A percentile compares a stretch with the other conserved stretches of the same genome.
Evolutionary conservation across 371 early-diverging fungal species (phyloP).

Genomic region (Mortierella sp.): DNA sequence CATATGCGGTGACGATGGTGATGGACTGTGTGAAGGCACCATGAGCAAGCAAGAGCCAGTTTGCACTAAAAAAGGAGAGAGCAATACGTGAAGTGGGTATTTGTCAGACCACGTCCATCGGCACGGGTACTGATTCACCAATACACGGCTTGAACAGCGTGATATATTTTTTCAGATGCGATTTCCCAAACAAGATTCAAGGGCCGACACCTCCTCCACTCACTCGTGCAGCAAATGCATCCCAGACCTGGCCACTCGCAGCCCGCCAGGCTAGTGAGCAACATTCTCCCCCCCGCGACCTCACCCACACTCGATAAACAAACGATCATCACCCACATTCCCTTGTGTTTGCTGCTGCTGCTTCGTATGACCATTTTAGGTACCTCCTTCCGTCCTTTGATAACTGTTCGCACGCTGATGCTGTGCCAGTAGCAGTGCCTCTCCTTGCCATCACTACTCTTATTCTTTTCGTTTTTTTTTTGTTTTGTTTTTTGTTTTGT

Average conservation of each 20-base stretch:
- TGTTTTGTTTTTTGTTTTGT: background rate
- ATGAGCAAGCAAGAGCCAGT: conserved; percentile 81
- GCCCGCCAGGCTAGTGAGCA: background rate
- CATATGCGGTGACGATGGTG: conserved; percentile 89
- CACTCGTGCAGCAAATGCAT: background rate
- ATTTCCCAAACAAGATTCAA: conserved; percentile 3
- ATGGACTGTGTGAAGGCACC: conserved; percentile 77
- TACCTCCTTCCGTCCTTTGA: no score
- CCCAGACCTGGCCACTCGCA: conserved; percentile 11
- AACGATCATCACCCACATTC: no score
- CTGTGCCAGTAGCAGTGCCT: no score
- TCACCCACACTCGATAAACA: background rate
- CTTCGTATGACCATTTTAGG: no score
- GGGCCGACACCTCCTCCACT: conserved; percentile 2
- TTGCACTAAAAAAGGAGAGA: conserved; percentile 58
- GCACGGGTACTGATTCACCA: no score
- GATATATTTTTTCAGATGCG: no score
- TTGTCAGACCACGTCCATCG: no score
- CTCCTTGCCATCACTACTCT: no score
- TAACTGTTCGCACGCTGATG: no score
- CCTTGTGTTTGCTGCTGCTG: no score
- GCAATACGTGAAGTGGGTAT: background rate
- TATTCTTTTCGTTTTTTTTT: no score
- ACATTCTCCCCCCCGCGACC: background rate
- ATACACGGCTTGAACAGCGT: no score